These are phyloP conservation scores for Xylariaceae sp. DNA, from an alignment of 2,329 filamentous ascomycete species.

Conservation along the genomic window DNA sequence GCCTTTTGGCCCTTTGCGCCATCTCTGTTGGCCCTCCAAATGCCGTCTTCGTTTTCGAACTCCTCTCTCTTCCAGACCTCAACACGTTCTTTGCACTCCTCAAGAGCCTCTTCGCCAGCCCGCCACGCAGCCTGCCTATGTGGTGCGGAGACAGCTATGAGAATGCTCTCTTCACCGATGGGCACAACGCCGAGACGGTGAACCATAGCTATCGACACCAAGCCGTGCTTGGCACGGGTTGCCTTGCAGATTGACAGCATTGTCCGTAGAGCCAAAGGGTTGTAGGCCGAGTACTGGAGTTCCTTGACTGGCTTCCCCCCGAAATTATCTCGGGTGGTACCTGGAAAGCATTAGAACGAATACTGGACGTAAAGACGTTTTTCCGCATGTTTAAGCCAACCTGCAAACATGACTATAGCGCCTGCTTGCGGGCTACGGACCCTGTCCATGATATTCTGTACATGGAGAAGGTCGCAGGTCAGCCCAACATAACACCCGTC, in stretches of 20 bases:
- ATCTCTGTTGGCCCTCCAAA: constrained; percentile 89
- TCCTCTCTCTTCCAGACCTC: constrained; percentile 96
- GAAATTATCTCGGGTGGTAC: constrained; percentile 79
- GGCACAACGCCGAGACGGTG: constrained; percentile 86
- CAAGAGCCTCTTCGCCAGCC: constrained; percentile 86
- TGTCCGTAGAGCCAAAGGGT: constrained; percentile 68
- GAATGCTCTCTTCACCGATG: constrained; percentile 89
- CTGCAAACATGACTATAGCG: constrained; percentile 76
- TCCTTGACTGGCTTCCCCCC: constrained; percentile 70
- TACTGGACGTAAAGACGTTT: background rate
- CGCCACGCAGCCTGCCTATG: constrained; percentile 86
- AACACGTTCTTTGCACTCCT: constrained; percentile 81
- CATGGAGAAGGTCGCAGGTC: constrained; percentile 63
- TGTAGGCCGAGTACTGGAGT: constrained; percentile 76
- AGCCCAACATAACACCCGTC: constrained; percentile 68
- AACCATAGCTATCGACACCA: constrained; percentile 76
- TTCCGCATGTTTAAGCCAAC: constrained; percentile 43
- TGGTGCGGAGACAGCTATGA: constrained; percentile 82
- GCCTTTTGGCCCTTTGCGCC: constrained; percentile 60
- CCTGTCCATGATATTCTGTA: constrained; percentile 59
- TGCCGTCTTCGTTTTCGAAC: constrained; percentile 75
- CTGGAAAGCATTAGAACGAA: constrained; percentile 43
- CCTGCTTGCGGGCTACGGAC: constrained; percentile 75
- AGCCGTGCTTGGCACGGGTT: constrained; percentile 61
- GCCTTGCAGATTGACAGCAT: constrained; percentile 66